These are phyloP conservation scores for Tricholomella constricta DNA, from an alignment of 768 basidiomycete genomes.

Conservation along the genomic window DNA sequence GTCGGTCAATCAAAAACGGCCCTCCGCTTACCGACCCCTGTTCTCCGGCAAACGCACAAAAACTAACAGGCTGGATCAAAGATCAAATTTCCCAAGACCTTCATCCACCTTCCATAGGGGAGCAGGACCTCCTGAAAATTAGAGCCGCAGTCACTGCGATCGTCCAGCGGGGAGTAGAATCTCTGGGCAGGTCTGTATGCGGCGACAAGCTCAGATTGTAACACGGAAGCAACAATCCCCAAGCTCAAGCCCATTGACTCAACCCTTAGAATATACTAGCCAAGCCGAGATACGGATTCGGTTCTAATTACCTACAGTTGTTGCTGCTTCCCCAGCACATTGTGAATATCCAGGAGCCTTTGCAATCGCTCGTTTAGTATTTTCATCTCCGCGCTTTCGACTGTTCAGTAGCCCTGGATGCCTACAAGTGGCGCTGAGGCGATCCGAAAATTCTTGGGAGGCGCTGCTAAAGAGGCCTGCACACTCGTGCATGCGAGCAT, in stretches of 20 bases:
- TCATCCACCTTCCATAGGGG: neutral
- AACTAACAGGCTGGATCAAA: constrained; percentile 25
- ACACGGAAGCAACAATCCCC: neutral
- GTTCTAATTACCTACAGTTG: neutral
- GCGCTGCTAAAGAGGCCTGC: constrained; percentile 7
- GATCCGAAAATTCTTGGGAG: constrained; percentile 9
- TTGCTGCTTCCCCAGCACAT: constrained; percentile 7
- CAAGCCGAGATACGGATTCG: neutral
- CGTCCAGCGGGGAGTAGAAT: constrained; percentile 55
- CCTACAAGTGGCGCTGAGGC: neutral
- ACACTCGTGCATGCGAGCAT: constrained; percentile 28
- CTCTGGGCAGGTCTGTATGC: constrained; percentile 52
- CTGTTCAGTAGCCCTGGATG: neutral
- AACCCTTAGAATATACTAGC: constrained; percentile 2
- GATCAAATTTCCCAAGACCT: constrained; percentile 6
- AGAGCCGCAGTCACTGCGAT: constrained; percentile 57
- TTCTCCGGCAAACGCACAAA: constrained; percentile 7
- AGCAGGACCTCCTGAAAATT: constrained; percentile 36
- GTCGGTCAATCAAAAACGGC: constrained; percentile 9
- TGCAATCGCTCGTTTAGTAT: constrained; percentile 19
- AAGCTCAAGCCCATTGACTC: neutral
- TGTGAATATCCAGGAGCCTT: constrained; percentile 17
- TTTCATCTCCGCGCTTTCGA: neutral
- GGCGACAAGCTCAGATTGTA: constrained; percentile 32
- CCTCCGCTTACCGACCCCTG: neutral